phyloP scores from a whole-genome alignment of 1,284 basidiomycete genomes.

The Trametes polyzona region DNA sequence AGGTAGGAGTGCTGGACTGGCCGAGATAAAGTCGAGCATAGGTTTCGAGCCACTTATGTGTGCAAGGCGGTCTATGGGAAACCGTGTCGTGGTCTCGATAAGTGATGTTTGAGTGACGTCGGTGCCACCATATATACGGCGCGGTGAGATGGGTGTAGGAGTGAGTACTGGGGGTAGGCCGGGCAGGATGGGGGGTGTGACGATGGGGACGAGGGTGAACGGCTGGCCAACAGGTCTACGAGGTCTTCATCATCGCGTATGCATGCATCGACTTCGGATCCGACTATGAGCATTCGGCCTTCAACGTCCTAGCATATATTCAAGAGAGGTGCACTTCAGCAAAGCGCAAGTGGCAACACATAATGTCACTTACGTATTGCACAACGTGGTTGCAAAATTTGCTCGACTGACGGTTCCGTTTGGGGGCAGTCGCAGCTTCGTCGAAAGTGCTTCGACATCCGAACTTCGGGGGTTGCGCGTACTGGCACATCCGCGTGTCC shows the following conservation, averaged over 20 bases:
- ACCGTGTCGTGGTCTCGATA: constrained; percentile 53
- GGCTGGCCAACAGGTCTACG: constrained; percentile 4
- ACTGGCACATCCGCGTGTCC: constrained; percentile 18
- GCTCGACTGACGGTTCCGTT: constrained; percentile 43
- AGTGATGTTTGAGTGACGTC: constrained; percentile 47
- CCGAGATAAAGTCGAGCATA: constrained; percentile 59
- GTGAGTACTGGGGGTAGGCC: background rate
- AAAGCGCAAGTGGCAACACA: background rate
- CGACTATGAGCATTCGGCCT: constrained; percentile 33
- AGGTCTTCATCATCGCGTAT: constrained; percentile 8
- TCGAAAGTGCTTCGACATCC: constrained; percentile 53
- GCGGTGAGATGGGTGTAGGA: constrained; percentile 4
- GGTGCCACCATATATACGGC: constrained; percentile 42
- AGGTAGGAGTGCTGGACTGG: constrained; percentile 53
- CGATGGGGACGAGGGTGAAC: constrained; percentile 1
- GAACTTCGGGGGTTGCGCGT: constrained; percentile 8
- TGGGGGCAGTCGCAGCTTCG: constrained; percentile 44
- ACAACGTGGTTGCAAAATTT: constrained; percentile 55
- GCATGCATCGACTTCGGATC: constrained; percentile 37
- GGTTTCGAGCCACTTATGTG: constrained; percentile 49
- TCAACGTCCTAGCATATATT: constrained; percentile 30
- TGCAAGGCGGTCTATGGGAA: constrained; percentile 31
- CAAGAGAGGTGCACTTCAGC: background rate
- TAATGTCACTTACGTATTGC: constrained; percentile 45
- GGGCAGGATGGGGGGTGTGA: background rate